phyloP scores from a whole-genome alignment of 179 eudicot genomes.

The Corrigiola litoralis region DNA sequence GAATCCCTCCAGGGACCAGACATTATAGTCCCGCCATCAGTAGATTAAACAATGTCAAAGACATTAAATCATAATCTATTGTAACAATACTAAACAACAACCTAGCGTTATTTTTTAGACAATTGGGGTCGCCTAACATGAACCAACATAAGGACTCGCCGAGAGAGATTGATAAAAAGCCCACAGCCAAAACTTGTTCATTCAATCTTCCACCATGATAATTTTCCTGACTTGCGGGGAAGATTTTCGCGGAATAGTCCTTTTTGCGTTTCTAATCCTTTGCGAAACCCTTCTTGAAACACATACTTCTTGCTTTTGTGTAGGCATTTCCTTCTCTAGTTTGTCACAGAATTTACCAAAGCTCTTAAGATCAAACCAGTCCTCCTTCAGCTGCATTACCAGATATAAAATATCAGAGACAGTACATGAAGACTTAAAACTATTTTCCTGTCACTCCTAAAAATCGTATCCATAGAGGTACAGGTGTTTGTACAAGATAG shows the following conservation, averaged over 20 bases:
- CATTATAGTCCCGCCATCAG: no score
- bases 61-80: no score
- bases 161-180: not conserved
- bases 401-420: not conserved
- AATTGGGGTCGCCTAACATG: no score
- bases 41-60: no score
- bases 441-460: no score
- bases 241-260: not conserved
- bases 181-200: not conserved
- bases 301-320: not conserved
- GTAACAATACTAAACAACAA: no score
- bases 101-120: no score
- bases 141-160: no score
- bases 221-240: not conserved
- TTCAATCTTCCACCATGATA: not conserved
- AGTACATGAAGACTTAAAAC: no score
- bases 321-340: slow-evolving; percentile 29
- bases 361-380: slow-evolving; percentile 46
- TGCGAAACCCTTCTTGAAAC: slow-evolving; percentile 20
- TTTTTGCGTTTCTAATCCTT: slow-evolving; percentile 19
- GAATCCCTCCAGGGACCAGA: no score
- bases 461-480: no score
- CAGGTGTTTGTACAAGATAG: not conserved
- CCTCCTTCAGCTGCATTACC: slow-evolving; percentile 38
- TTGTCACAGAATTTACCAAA: slow-evolving; percentile 37